Base-by-base conservation (phyloP, 352 stramenopile genomes). In the Globisporangium orthogonon region DNA sequence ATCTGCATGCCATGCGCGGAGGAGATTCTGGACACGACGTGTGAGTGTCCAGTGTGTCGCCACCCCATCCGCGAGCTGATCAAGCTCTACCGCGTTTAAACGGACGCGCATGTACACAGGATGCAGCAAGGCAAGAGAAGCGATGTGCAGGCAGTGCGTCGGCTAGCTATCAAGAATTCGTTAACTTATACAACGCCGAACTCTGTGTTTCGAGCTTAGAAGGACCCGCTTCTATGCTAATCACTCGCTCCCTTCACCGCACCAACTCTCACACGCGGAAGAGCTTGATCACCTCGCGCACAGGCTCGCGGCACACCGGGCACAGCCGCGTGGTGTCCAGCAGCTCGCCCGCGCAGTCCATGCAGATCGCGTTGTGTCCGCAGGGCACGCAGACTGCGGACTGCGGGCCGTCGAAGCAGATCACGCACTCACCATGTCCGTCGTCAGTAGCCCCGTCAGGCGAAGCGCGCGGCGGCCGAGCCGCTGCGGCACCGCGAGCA, bases 281-380 rank as follows among this genome's bases (percentile, higher is more conserved):
- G 28, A 93, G 62, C 39, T 78, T 82, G 65, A 95, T 79, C 46
- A 91, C 69, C 45, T 95, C 80, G 17, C 83, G 80, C 49, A 95
- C 78, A 30, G 71, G 59, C 33, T 74, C 73, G 43, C 86, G 86
- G 14, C 83, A 95, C 54, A 95, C 83, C 4, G 86, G 83, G 29
- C 86, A 95, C 17, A 80, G 54, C 7, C 70, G 70, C 17, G 76
- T 85, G 3, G 78, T 84, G 40, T 76, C 66, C 44, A 91, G 50
- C 33, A 95, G 64, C 48, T 89, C 74, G 15, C 76, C 62, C 0
- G 85, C 85, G 52, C 86, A 95, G 60, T 76, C 61, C 78, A 88
- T 89, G 55, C 86, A 95, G 50, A 93, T 78, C n/a, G 86, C 86
- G 47, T 93, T 89, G 70, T 95, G 86, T 44, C 86, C 86, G 28